These are phyloP conservation scores for Dichomitus squalens DNA, from an alignment of 1,284 basidiomycete genomes.

Conservation along the genomic window DNA sequence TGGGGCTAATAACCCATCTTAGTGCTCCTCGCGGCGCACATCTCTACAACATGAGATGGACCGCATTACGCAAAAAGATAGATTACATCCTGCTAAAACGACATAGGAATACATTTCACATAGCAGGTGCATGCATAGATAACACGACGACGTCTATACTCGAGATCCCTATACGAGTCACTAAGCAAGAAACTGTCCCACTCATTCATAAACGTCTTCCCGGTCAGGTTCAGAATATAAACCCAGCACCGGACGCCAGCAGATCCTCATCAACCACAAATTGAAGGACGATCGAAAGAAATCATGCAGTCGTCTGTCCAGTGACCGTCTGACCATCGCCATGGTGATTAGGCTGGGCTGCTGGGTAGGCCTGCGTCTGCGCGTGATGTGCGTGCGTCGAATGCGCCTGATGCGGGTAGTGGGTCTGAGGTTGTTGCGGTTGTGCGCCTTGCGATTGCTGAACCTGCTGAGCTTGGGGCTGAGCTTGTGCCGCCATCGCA, in stretches of 20 bases:
- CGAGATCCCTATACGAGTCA: not conserved
- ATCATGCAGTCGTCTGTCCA: constrained; percentile 10
- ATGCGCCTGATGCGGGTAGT: not conserved
- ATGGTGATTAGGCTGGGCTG: not conserved
- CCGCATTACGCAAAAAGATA: constrained; percentile 2
- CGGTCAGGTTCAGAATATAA: too few relatives aligned
- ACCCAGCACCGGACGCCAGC: not conserved
- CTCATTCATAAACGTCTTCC: too few relatives aligned
- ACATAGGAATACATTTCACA: constrained; percentile 26
- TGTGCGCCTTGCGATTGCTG: not conserved
- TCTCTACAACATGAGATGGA: too few relatives aligned
- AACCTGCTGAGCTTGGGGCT: constrained; percentile 1
- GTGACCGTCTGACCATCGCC: not conserved
- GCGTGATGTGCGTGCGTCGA: not conserved
- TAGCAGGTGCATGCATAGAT: constrained; percentile 21
- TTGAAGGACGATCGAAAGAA: not conserved
- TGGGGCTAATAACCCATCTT: too few relatives aligned
- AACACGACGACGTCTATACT: constrained; percentile 16
- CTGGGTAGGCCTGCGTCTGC: not conserved
- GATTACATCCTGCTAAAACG: constrained; percentile 20
- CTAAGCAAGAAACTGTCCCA: not conserved
- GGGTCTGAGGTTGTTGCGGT: not conserved
- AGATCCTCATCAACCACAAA: not conserved
- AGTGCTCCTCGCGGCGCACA: too few relatives aligned
- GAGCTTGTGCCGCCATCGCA: constrained; percentile 3